A percentile compares a stretch with the other conserved stretches of the same genome.
phyloP scores from a whole-genome alignment of 2,329 filamentous ascomycete species.

The Periconia sp. region DNA sequence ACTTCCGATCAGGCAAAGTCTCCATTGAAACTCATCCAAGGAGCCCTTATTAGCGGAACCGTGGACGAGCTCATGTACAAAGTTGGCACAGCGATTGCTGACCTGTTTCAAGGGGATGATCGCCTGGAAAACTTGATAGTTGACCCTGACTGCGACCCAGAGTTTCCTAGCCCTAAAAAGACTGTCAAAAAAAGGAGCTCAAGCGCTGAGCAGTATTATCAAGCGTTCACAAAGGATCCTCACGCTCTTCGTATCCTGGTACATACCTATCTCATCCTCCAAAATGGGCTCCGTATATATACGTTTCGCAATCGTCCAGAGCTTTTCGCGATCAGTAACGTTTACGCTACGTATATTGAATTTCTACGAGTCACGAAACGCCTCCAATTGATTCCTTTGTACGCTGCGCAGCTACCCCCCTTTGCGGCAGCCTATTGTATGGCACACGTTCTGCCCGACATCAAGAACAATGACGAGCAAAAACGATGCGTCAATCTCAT shows the following conservation, averaged over 20 bases:
- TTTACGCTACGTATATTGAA: conserved; percentile 82
- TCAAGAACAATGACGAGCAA: conserved; percentile 70
- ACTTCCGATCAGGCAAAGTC: conserved; percentile 65
- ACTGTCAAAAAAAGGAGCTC: conserved; percentile 23
- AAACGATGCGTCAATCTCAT: conserved; percentile 75
- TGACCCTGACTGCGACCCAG: conserved; percentile 32
- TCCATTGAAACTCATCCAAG: conserved; percentile 78
- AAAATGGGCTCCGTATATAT: conserved; percentile 50
- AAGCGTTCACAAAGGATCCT: conserved; percentile 46
- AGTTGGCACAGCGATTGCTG: conserved; percentile 51
- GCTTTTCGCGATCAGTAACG: conserved; percentile 68
- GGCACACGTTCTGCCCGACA: conserved; percentile 76
- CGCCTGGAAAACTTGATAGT: conserved; percentile 36
- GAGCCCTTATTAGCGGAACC: conserved; percentile 72
- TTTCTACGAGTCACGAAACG: conserved; percentile 75
- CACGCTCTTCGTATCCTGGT: conserved; percentile 53
- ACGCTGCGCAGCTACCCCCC: conserved; percentile 77
- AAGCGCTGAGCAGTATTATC: conserved; percentile 32
- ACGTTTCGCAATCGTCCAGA: conserved; percentile 34
- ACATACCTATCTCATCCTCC: conserved; percentile 68
- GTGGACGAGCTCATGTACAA: conserved; percentile 51
- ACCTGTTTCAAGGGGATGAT: conserved; percentile 38
- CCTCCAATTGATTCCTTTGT: conserved; percentile 82
- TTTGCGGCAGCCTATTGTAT: conserved; percentile 73
- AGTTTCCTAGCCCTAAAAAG: conserved; percentile 23